These are phyloP conservation scores for Omphalea diandra DNA, from an alignment of 441 rosid species.

Conservation along the genomic window DNA sequence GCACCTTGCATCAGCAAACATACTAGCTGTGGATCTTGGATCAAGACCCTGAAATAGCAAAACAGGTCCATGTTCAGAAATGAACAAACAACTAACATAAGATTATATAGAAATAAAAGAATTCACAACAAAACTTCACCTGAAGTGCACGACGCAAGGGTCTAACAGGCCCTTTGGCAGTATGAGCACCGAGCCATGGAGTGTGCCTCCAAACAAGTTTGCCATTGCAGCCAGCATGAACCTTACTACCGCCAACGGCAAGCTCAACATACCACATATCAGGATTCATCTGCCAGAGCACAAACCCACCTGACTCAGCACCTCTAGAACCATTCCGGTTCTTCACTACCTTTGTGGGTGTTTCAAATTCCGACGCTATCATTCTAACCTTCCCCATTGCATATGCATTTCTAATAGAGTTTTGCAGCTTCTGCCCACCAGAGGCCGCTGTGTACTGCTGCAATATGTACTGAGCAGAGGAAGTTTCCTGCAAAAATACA, in stretches of 20 bases:
- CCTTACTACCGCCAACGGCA: conserved; percentile 81
- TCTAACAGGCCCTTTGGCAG: conserved; percentile 93
- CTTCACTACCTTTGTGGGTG: conserved; percentile 63
- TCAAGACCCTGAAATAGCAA: conserved; percentile 78
- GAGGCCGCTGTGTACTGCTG: conserved; percentile 95
- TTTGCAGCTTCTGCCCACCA: conserved; percentile 76
- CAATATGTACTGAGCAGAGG: conserved; percentile 87
- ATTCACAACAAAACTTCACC: conserved; percentile 39
- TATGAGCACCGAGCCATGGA: conserved; percentile 91
- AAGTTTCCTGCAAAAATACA: conserved; percentile 59
- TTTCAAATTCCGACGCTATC: conserved; percentile 79
- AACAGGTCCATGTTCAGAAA: background rate
- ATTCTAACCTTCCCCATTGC: conserved; percentile 86
- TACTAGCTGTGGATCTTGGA: conserved; percentile 75
- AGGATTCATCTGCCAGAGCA: conserved; percentile 98
- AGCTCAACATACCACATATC: conserved; percentile 98
- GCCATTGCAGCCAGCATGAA: conserved; percentile 96
- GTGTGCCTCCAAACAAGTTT: conserved; percentile 96
- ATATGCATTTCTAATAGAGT: conserved; percentile 68
- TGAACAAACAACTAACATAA: conserved; percentile 7
- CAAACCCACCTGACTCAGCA: conserved; percentile 78
- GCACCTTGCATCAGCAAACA: conserved; percentile 80
- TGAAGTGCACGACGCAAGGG: conserved; percentile 97
- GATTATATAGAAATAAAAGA: background rate
- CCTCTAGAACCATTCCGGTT: conserved; percentile 45